Base-by-base conservation (phyloP, 2,329 filamentous ascomycete species). In the Thermothelomyces thermophilus region DNA sequence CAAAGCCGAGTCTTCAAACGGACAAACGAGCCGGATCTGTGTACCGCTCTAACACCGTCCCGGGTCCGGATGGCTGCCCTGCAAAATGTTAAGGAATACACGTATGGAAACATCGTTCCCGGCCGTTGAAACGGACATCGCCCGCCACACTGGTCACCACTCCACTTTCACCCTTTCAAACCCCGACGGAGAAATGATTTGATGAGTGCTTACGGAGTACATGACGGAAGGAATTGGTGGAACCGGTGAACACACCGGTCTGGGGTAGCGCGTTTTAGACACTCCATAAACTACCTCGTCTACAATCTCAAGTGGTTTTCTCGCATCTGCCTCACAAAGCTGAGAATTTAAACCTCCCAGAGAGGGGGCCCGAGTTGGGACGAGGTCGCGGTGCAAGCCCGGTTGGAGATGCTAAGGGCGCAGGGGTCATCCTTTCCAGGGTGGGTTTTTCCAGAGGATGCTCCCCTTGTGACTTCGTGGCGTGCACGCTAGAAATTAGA, bases 131-230 rank as follows among this genome's bases (percentile, higher is more conserved):
- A n/a, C n/a, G n/a, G n/a, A n/a, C n/a, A n/a, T n/a, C n/a, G n/a
- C n/a, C n/a, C n/a, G n/a, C n/a, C n/a, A n/a, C n/a, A n/a, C n/a
- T n/a, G n/a, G n/a, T n/a, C n/a, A n/a, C n/a, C n/a, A n/a, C n/a
- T n/a, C n/a, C n/a, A n/a, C 24, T 26, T 9, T 5, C 24, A 9
- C 9, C 24, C 24, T 9, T 26, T 26, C 24, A 26, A 26, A 26
- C 24, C 5, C 24, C 24, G 5, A 26, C 9, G 5, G 24, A 26
- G 24, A 26, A 5, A 5, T 6, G 33, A 28, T 39, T 17, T 34
- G 41, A 48, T 43, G 43, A 31, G 30, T 31, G 46, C 39, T 36
- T 41, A 16, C n/a, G n/a, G n/a, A n/a, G n/a, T n/a, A n/a, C 45
- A 16, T 20, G 24, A 11, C 20, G 39, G 39, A 17, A 24, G 19